A percentile compares a stretch with the other conserved stretches of the same genome.
phyloP scores from a whole-genome alignment of 345 rosid genomes.

The Xanthoceras sorbifolium region DNA sequence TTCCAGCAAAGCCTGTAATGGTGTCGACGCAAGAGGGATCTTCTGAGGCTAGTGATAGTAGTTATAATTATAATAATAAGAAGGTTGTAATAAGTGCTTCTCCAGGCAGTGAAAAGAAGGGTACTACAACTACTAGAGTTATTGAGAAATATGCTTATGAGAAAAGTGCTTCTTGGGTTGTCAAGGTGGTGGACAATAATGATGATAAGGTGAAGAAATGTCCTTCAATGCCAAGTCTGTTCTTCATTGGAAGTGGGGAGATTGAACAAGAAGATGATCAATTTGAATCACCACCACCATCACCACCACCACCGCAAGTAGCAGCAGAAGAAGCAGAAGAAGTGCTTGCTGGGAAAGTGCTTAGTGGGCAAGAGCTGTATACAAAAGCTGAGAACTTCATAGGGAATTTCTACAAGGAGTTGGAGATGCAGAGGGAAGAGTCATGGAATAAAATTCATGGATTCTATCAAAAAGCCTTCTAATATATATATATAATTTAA shows the following conservation, averaged over 20 bases:
- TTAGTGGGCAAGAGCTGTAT: slow-evolving; percentile 56
- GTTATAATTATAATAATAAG: neutral
- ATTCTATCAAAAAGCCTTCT: slow-evolving; percentile 47
- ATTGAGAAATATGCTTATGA: slow-evolving; percentile 39
- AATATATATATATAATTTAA: neutral
- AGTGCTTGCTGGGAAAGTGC: slow-evolving; percentile 25
- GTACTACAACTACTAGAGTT: slow-evolving; percentile 5
- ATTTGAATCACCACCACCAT: neutral
- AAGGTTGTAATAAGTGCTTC: slow-evolving; percentile 2
- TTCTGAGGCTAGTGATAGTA: too few relatives aligned
- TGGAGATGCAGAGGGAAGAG: slow-evolving; percentile 74
- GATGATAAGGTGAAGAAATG: slow-evolving; percentile 42
- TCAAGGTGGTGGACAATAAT: neutral
- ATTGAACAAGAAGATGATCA: slow-evolving; percentile 18
- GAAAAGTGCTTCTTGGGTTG: slow-evolving; percentile 26
- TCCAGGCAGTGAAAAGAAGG: slow-evolving; percentile 20
- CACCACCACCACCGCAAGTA: too few relatives aligned
- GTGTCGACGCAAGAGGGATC: slow-evolving; percentile 6
- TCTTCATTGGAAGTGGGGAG: slow-evolving; percentile 56
- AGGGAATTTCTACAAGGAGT: slow-evolving; percentile 62
- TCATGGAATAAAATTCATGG: slow-evolving; percentile 60
- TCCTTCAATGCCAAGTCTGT: slow-evolving; percentile 60
- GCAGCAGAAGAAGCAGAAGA: slow-evolving; percentile 34
- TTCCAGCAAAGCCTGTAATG: slow-evolving; percentile 21
- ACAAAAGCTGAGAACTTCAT: slow-evolving; percentile 64